Base-by-base conservation (phyloP, 2,329 filamentous ascomycete genomes). In the Cladosporium sp. region DNA sequence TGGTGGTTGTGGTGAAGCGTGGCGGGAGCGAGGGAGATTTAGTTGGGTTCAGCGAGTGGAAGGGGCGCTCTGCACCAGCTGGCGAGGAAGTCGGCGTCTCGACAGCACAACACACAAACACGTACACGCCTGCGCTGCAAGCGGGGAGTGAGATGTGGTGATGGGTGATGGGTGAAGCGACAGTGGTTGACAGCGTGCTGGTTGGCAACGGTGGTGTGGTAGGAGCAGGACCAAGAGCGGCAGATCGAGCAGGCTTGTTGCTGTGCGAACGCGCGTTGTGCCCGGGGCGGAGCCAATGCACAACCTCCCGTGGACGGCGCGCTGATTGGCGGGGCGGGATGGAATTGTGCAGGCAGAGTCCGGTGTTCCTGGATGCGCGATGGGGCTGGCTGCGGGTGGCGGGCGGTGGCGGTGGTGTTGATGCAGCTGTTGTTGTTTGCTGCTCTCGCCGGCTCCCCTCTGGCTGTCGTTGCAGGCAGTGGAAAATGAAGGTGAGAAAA, bases 211-310 rank as follows among this genome's bases (percentile, higher is more conserved):
- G 60, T 51, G 43, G 45, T 51, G 60, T 50, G 19, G 58, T 37
- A 34, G 60, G 43, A 47, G 39, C 52, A 30, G 63, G 55, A 51
- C 61, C 54, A 58, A 63, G 55, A 58, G 59, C 58, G 61, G 61
- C 49, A 39, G 49, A 38, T 55, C 39, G 34, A 51, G 60, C 47
- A 36, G 58, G 19, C 8, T 58, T 66, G 67, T 70, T 69, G 68
- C 66, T 67, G 67, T 62, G 68, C 62, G 65, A 69, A 67, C 66
- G 65, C 67, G 67, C 64, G 66, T 65, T 64, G 63, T 61, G 58
- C 20, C 54, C 54, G 54, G 30, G 59, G 61, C 61, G 47, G 55
- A 59, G 60, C 60, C 66, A 66, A 65, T 67, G 65, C 63, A 57
- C 54, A 49, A 56, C 57, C 63, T 65, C 64, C 64, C 64, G 59